A percentile compares a stretch with the other conserved stretches of the same genome.
Conservation (phyloP, 2,329 filamentous ascomycete species). For the Aspergillus pseudotamarii region DNA sequence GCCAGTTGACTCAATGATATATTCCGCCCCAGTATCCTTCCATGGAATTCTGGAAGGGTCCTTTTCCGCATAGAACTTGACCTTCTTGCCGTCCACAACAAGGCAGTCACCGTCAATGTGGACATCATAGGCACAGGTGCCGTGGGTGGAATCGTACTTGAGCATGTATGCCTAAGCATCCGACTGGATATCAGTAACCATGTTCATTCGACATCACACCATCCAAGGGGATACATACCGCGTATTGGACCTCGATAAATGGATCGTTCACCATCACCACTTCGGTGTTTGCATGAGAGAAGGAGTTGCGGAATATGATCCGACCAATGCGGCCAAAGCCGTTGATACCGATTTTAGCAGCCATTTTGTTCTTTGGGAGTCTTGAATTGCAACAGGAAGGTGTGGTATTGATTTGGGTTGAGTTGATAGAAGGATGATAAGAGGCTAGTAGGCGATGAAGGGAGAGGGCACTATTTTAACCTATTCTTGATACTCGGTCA, state of each 20-base stretch:
- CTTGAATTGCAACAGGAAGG: too few species aligned
- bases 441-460: too few species aligned
- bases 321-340: slow-evolving; percentile 99
- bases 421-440: too few species aligned
- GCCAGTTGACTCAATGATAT: slow-evolving; percentile 97
- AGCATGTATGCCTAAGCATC: slow-evolving; percentile 88
- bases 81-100: slow-evolving; percentile 87
- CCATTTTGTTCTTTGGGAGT: too few species aligned
- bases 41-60: slow-evolving; percentile 91
- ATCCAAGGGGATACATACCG: slow-evolving; percentile 71
- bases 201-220: background rate
- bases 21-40: slow-evolving; percentile 82
- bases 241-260: slow-evolving; percentile 97
- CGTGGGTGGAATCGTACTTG: slow-evolving; percentile 98
- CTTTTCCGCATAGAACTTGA: slow-evolving; percentile 92
- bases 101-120: slow-evolving; percentile 72
- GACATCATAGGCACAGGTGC: slow-evolving; percentile 91
- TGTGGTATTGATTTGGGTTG: too few species aligned
- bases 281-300: slow-evolving; percentile 86
- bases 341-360: slow-evolving; percentile 81
- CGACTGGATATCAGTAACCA: background rate
- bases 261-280: slow-evolving; percentile 98
- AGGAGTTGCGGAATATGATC: slow-evolving; percentile 96
- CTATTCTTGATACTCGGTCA: too few species aligned
- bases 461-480: too few species aligned